Evolutionary conservation across 164 flowering plant species (phyloP).

Genomic region (Liquidambar formosana): DNA sequence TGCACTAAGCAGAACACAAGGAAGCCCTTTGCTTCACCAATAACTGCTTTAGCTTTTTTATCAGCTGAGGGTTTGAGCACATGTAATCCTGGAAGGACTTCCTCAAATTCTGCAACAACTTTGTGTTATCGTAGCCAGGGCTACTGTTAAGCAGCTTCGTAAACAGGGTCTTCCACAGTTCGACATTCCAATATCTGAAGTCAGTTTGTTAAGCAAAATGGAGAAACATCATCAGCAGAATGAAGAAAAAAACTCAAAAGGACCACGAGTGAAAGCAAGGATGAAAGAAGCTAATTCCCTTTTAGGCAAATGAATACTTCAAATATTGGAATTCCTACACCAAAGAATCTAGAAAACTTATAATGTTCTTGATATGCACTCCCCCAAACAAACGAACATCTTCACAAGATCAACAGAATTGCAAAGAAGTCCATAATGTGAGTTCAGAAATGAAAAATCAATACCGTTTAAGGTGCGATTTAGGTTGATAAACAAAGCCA

Average conservation of each 20-base stretch:
- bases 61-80: conserved; percentile 50
- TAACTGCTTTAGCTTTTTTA: conserved; percentile 68
- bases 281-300: too few relatives aligned
- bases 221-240: background rate
- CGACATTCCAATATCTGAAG: conserved; percentile 80
- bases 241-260: background rate
- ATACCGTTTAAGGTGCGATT: conserved; percentile 66
- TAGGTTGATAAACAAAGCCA: conserved; percentile 53
- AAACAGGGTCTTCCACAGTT: conserved; percentile 76
- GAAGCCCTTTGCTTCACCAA: conserved; percentile 70
- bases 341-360: too few relatives aligned
- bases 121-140: conserved; percentile 39
- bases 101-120: conserved; percentile 46
- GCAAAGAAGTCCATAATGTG: background rate
- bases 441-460: background rate
- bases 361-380: too few relatives aligned
- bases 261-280: too few relatives aligned
- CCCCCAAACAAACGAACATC: background rate
- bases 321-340: too few relatives aligned
- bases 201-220: background rate
- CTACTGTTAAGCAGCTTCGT: conserved; percentile 62
- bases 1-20: conserved; percentile 56
- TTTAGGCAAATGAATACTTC: too few relatives aligned
- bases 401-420: background rate
- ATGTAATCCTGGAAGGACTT: conserved; percentile 67